Base-by-base conservation (phyloP, 192 early-diverging fungal genomes). In the Entrophospora sp. region DNA sequence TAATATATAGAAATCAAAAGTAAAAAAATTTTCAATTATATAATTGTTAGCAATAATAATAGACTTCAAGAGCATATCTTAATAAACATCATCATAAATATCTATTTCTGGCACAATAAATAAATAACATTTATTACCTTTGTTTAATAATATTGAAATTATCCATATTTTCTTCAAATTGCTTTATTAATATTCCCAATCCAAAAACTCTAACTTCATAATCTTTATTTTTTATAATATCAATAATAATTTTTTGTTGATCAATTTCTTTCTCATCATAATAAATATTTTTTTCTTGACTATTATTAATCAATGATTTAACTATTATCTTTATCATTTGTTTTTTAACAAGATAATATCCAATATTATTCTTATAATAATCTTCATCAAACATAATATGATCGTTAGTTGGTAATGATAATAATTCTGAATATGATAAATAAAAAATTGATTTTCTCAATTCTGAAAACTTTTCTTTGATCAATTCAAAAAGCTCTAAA, bases 321-420 rank as follows among this genome's bases (percentile, higher is more conserved):
- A 62, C 35, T 20, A 62, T 44, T 12, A 62, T 36, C 28, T 44
- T 62, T 32, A 27, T 8, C 60, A 62, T 62, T 32, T 42, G 38
- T 22, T 45, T 25, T 16, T 42, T 28, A 6, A 32, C 42, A 31
- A 62, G 43, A 62, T 44, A 32, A 10, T 16, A 20, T 28, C 40
- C 38, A 62, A 62, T 44, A 10, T 28, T 32, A 6, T 4, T 10
- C 3, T 16, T 25, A 37, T 52, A 14, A 30, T 13, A 2, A 52
- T 52, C n/a, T 32, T 14, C 22, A 24, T 28, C 25, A 18, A 7
- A 32, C 6, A 1, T 5, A n/a, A 3, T 45, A 4, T 2, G 43
- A 27, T 44, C 42, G 25, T 12, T 1, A 43, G n/a, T n/a, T n/a
- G n/a, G n/a, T n/a, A n/a, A n/a, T n/a, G n/a, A n/a, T n/a, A 22